phyloP scores from a whole-genome alignment of 176 grass and related monocot genomes.

The Chrysopogon serrulatus region DNA sequence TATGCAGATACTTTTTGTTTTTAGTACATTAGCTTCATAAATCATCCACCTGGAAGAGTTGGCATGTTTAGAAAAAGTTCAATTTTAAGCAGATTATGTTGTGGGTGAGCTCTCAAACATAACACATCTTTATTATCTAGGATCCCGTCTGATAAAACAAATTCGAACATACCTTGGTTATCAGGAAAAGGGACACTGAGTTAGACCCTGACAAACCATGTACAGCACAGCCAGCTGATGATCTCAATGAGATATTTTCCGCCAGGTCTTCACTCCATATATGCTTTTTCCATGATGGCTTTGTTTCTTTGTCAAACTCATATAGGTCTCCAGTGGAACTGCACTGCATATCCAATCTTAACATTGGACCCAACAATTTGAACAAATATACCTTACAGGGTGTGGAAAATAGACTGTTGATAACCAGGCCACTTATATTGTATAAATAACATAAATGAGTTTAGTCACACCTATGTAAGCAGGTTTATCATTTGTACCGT shows the following conservation, averaged over 20 bases:
- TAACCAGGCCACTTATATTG: not conserved
- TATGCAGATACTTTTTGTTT: not conserved
- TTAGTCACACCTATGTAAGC: not conserved
- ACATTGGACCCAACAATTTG: constrained; percentile 16
- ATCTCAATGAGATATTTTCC: constrained; percentile 52
- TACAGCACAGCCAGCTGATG: constrained; percentile 65
- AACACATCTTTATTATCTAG: not conserved
- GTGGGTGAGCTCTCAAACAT: not conserved
- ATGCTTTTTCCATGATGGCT: constrained; percentile 95
- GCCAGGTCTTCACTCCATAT: constrained; percentile 64
- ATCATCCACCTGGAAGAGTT: not conserved
- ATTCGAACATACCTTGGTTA: constrained; percentile 71
- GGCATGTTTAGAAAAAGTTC: not conserved
- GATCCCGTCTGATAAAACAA: not conserved
- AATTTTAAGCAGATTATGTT: not conserved
- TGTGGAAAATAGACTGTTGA: not conserved
- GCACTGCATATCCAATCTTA: constrained; percentile 59
- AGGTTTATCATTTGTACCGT: not conserved
- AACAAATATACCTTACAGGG: not conserved
- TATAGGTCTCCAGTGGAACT: constrained; percentile 88
- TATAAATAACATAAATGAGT: constrained; percentile 6
- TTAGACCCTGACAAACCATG: constrained; percentile 64
- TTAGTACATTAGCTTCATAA: not conserved
- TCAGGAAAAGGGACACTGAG: constrained; percentile 88
- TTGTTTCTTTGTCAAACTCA: constrained; percentile 85